Conservation (phyloP, 1,284 basidiomycete species). For the Ustilago trichophora region DNA sequence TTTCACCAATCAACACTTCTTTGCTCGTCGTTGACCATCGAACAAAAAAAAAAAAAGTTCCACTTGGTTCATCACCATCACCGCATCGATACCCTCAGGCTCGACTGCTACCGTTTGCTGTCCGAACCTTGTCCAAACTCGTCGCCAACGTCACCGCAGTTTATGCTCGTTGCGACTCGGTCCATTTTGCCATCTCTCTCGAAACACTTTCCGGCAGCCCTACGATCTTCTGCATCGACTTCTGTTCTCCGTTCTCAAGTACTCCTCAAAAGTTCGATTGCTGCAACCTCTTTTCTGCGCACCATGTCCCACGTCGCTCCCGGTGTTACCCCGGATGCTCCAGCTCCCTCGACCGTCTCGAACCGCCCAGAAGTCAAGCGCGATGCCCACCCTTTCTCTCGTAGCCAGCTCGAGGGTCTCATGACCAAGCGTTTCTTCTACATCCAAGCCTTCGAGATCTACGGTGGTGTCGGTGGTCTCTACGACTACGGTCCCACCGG, state of each 20-base stretch:
- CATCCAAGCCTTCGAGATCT: conserved; percentile 97
- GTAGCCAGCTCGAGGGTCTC: conserved; percentile 83
- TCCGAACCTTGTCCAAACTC: too few relatives aligned
- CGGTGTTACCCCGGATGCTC: conserved; percentile 35
- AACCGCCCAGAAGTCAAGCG: conserved; percentile 56
- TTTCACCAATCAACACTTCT: too few relatives aligned
- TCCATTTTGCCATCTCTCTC: conserved; percentile 29
- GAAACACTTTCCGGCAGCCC: conserved; percentile 16
- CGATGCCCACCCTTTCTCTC: conserved; percentile 84
- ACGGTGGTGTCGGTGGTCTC: conserved; percentile 95
- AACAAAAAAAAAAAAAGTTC: background rate
- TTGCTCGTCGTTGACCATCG: background rate
- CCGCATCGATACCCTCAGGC: too few relatives aligned
- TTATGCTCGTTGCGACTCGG: conserved; percentile 34
- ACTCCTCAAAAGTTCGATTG: too few relatives aligned
- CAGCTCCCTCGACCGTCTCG: conserved; percentile 41
- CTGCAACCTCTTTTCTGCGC: too few relatives aligned
- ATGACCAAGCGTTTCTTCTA: conserved; percentile 96
- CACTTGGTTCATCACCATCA: background rate
- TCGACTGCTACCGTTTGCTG: conserved; percentile 6
- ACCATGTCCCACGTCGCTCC: conserved; percentile 36
- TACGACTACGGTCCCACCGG: conserved; percentile 79
- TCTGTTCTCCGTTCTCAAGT: too few relatives aligned
- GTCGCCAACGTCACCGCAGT: too few relatives aligned
- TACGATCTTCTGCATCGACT: conserved; percentile 10